Evolutionary conservation across 345 rosid genomes (phyloP).

Genomic region (Boechera divaricarpa): DNA sequence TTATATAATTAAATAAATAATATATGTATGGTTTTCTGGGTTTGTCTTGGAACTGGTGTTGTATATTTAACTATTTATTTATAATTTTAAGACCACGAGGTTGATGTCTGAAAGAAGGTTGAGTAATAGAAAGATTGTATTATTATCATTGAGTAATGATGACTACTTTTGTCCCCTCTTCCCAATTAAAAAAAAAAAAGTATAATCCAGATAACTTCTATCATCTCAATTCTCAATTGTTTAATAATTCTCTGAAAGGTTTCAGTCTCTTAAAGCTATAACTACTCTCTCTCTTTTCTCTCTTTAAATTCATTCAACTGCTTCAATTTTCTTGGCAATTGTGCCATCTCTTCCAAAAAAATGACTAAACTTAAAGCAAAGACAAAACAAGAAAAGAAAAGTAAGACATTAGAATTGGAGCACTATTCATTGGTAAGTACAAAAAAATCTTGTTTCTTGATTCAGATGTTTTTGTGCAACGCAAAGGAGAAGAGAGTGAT

Average conservation of each 20-base stretch:
- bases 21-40: conserved; percentile 48
- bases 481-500: conserved; percentile 25
- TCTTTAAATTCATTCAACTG: conserved; percentile 48
- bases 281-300: conserved; percentile 42
- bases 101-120: conserved; percentile 65
- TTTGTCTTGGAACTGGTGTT: conserved; percentile 46
- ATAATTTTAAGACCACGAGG: conserved; percentile 60
- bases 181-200: conserved; percentile 16
- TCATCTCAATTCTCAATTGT: conserved; percentile 36
- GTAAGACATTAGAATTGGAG: conserved; percentile 28
- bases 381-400: conserved; percentile 30
- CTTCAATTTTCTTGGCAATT: conserved; percentile 49
- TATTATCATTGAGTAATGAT: conserved; percentile 81
- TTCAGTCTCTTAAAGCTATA: conserved; percentile 47
- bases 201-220: conserved; percentile 16
- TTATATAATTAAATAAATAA: conserved; percentile 29
- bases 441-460: conserved; percentile 32
- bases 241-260: conserved; percentile 53
- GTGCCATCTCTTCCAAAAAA: conserved; percentile 45
- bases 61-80: conserved; percentile 37
- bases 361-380: conserved; percentile 34
- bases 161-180: conserved; percentile 56
- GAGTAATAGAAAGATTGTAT: conserved; percentile 46
- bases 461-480: conserved; percentile 34
- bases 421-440: conserved; percentile 30